A percentile compares a stretch with the other conserved stretches of the same genome.
These are phyloP conservation scores for Pseudocercospora pini-densiflorae DNA, from an alignment of 2,329 filamentous ascomycete genomes.

Conservation along the genomic window DNA sequence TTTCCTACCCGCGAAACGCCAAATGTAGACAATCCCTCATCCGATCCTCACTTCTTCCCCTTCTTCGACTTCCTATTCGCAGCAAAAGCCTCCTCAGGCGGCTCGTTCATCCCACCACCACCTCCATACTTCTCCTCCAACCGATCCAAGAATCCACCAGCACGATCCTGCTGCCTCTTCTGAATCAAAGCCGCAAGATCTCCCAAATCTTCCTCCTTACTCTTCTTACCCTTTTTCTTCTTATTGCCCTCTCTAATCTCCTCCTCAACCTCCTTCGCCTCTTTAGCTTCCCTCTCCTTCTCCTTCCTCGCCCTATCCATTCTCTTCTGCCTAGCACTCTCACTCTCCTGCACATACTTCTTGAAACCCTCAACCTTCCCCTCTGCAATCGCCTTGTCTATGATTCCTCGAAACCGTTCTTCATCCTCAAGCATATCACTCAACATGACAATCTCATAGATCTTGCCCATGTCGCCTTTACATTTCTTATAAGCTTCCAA, in stretches of 20 bases:
- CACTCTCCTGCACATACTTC: conserved; percentile 74
- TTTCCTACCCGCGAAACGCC: not conserved
- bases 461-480: conserved; percentile 73
- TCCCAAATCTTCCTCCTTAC: conserved; percentile 49
- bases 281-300: conserved; percentile 65
- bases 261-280: conserved; percentile 73
- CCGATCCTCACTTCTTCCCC: conserved; percentile 7
- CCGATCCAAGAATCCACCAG: conserved; percentile 65
- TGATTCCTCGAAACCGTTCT: conserved; percentile 77
- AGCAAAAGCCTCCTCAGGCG: conserved; percentile 66
- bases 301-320: conserved; percentile 67
- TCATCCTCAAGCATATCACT: conserved; percentile 85
- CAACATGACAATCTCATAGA: conserved; percentile 87
- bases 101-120: conserved; percentile 60
- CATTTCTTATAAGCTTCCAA: conserved; percentile 73
- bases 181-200: conserved; percentile 75
- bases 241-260: conserved; percentile 68
- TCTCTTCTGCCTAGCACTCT: conserved; percentile 45
- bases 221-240: conserved; percentile 38
- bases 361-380: conserved; percentile 69
- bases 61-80: conserved; percentile 45
- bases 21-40: too few relatives aligned
- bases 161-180: conserved; percentile 67
- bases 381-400: conserved; percentile 76
- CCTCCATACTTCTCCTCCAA: conserved; percentile 76